phyloP scores from a whole-genome alignment of 2,329 filamentous ascomycete genomes.

The Claviceps sp. region DNA sequence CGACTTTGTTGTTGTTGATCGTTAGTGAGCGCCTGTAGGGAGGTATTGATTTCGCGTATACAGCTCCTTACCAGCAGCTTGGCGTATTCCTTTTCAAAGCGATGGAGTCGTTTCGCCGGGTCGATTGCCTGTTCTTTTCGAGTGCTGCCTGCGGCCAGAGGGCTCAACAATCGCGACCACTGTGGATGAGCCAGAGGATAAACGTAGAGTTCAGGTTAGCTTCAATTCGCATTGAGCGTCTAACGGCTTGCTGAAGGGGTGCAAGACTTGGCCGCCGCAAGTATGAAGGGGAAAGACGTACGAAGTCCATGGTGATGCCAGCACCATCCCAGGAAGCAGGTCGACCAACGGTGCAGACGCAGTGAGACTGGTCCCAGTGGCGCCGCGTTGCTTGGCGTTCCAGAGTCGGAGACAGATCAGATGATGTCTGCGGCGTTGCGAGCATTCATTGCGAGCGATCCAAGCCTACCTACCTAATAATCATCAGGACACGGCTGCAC shows the following conservation, averaged over 20 bases:
- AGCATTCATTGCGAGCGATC: background rate
- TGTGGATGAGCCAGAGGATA: constrained; percentile 14
- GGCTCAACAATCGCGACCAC: constrained; percentile 57
- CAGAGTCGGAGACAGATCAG: background rate
- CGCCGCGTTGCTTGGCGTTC: background rate
- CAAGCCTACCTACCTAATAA: background rate
- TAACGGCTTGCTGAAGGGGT: background rate
- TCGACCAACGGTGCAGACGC: background rate
- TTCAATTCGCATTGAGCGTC: background rate
- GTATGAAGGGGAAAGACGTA: constrained; percentile 20
- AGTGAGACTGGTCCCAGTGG: background rate
- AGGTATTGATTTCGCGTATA: background rate
- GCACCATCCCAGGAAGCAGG: constrained; percentile 26
- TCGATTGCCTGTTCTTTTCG: constrained; percentile 48
- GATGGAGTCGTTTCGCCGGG: constrained; percentile 48
- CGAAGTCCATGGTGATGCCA: constrained; percentile 42
- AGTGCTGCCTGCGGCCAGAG: constrained; percentile 41
- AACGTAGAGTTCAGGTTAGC: background rate
- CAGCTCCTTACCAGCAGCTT: constrained; percentile 40
- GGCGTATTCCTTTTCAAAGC: constrained; percentile 54
- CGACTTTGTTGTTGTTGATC: constrained; percentile 17
- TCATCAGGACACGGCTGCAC: no score
- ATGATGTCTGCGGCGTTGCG: background rate
- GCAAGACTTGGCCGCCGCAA: background rate
- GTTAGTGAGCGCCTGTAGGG: background rate